Evolutionary conservation across 805 yeast species (phyloP).

Genomic region (Danielia oregonensis): DNA sequence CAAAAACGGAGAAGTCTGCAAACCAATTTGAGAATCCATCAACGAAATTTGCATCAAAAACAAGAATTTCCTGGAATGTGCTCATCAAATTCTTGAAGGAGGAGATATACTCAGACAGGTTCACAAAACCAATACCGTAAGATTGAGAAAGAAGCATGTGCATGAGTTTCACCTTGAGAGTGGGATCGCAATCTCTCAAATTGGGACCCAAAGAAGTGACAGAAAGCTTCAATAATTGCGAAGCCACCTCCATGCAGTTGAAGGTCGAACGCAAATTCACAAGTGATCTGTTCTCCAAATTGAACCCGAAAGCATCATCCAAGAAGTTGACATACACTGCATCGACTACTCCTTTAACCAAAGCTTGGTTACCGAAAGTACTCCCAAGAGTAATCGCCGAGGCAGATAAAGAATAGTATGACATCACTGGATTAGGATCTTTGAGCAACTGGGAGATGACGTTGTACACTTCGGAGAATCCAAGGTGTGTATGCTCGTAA

Average conservation of each 20-base stretch:
- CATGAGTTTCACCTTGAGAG: slow-evolving; percentile 20
- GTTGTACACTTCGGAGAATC: slow-evolving; percentile 44
- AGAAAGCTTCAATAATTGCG: slow-evolving; percentile 25
- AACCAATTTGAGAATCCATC: slow-evolving; percentile 31
- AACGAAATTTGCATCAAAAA: slow-evolving; percentile 35
- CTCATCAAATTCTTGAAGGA: slow-evolving; percentile 22
- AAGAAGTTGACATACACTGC: slow-evolving; percentile 29
- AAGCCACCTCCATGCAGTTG: slow-evolving; percentile 20
- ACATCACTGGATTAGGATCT: slow-evolving; percentile 87
- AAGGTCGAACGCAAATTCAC: slow-evolving; percentile 35
- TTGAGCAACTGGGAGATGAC: slow-evolving; percentile 55
- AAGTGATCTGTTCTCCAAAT: slow-evolving; percentile 30
- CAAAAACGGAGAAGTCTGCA: slow-evolving; percentile 21
- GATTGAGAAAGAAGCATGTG: slow-evolving; percentile 26
- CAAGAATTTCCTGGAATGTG: slow-evolving; percentile 34
- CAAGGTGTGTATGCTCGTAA: slow-evolving; percentile 23
- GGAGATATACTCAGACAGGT: slow-evolving; percentile 23
- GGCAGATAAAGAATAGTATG: slow-evolving; percentile 66
- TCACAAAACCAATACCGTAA: slow-evolving; percentile 29
- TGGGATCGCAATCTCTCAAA: slow-evolving; percentile 20
- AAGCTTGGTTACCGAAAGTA: slow-evolving; percentile 43
- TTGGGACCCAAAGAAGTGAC: slow-evolving; percentile 39
- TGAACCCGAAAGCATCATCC: slow-evolving; percentile 34
- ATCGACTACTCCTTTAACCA: slow-evolving; percentile 39
- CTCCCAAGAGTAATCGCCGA: slow-evolving; percentile 53